Conservation (phyloP, 1,284 basidiomycete genomes). For the Moesziomyces sp. region DNA sequence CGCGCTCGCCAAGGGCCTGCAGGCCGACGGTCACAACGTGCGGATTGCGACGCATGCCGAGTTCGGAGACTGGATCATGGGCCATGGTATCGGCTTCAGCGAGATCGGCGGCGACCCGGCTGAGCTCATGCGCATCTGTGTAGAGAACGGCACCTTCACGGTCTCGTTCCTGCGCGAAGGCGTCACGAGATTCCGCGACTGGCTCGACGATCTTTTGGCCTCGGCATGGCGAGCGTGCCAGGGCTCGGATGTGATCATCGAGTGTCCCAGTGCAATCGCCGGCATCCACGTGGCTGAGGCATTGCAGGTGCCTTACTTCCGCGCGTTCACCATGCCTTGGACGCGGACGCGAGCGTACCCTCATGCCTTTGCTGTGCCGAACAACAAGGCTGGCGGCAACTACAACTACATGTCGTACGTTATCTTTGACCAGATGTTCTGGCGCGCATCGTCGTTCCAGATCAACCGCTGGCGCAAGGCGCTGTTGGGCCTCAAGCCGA, state of each 20-base stretch:
- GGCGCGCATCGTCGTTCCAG: slow-evolving; percentile 86
- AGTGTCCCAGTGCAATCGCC: slow-evolving; percentile 97
- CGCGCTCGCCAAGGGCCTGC: slow-evolving; percentile 88
- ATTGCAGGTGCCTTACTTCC: slow-evolving; percentile 88
- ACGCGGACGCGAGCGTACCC: slow-evolving; percentile 86
- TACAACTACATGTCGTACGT: slow-evolving; percentile 98
- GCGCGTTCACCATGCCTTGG: slow-evolving; percentile 87
- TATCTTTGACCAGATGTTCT: slow-evolving; percentile 97
- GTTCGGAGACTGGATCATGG: slow-evolving; percentile 93
- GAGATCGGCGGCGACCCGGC: slow-evolving; percentile 96
- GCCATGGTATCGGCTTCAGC: slow-evolving; percentile 86
- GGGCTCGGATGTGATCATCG: slow-evolving; percentile 89
- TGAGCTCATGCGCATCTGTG: slow-evolving; percentile 76
- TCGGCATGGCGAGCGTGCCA: slow-evolving; percentile 96
- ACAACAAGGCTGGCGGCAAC: slow-evolving; percentile 84
- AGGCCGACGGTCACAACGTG: slow-evolving; percentile 85
- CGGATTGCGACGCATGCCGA: slow-evolving; percentile 92
- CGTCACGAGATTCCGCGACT: slow-evolving; percentile 91
- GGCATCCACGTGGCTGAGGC: slow-evolving; percentile 98
- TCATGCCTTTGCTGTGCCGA: slow-evolving; percentile 96
- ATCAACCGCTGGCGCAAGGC: slow-evolving; percentile 93
- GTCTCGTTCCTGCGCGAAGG: slow-evolving; percentile 92
- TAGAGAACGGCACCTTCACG: slow-evolving; percentile 82
- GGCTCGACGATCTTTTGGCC: slow-evolving; percentile 93
- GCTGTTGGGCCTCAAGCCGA: slow-evolving; percentile 79